These are phyloP conservation scores for Alnus glutinosa DNA, from an alignment of 306 rosid species.

Conservation along the genomic window DNA sequence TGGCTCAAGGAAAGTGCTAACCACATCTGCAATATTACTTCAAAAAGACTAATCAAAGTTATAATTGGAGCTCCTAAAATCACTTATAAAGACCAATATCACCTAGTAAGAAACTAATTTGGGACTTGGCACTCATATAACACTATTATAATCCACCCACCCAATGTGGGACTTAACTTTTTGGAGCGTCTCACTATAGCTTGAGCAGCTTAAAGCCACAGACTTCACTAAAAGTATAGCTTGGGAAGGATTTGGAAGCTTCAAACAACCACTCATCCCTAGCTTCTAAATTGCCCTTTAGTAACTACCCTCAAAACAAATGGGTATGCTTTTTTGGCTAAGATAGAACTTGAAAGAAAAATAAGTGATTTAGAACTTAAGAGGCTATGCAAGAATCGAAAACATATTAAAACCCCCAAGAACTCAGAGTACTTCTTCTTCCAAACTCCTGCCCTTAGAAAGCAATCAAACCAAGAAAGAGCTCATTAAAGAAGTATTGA, in stretches of 20 bases:
- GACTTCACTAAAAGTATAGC: not conserved
- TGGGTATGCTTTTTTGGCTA: not conserved
- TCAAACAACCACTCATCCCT: not conserved
- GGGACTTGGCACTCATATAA: too few relatives aligned
- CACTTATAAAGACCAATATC: too few relatives aligned
- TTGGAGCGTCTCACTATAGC: not conserved
- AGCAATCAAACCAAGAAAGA: not conserved
- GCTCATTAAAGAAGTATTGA: not conserved
- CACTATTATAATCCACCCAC: too few relatives aligned
- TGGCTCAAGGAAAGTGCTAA: too few relatives aligned
- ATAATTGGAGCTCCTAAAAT: too few relatives aligned
- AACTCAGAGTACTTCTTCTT: not conserved
- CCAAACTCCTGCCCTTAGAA: not conserved
- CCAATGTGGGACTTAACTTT: too few relatives aligned
- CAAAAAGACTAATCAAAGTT: too few relatives aligned
- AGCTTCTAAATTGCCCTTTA: not conserved
- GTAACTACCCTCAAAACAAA: not conserved
- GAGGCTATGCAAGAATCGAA: not conserved
- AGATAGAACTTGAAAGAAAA: not conserved
- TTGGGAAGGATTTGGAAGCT: not conserved
- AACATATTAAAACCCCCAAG: not conserved
- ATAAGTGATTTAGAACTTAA: not conserved
- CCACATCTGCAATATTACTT: too few relatives aligned
- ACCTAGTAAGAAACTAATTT: too few relatives aligned
- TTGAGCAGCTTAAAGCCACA: not conserved